Percentiles rank a stretch among this genome's conserved stretches.
Evolutionary conservation across 1,284 basidiomycete genomes (phyloP).

Genomic region (Fereydounia khargensis): DNA sequence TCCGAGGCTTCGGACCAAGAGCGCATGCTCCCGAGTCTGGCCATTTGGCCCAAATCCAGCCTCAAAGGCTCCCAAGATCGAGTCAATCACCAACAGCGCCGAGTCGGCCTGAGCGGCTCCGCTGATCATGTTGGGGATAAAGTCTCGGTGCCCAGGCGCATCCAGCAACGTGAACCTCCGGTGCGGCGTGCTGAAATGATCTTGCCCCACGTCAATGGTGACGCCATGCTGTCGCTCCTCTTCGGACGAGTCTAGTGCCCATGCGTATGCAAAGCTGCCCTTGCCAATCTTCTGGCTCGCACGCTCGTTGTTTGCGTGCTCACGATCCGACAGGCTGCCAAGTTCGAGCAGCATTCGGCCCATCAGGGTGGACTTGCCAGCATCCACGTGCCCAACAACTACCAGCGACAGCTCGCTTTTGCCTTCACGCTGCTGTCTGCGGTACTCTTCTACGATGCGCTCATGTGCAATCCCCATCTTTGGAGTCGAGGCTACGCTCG

Average conservation of each 20-base stretch:
- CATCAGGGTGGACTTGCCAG: conserved; percentile 97
- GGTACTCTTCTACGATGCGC: conserved; percentile 80
- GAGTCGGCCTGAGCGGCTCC: conserved; percentile 96
- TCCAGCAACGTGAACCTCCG: conserved; percentile 87
- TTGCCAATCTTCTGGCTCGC: conserved; percentile 90
- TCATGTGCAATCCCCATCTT: conserved; percentile 74
- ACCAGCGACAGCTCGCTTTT: conserved; percentile 81
- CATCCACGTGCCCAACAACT: conserved; percentile 96
- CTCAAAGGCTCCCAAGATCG: conserved; percentile 87
- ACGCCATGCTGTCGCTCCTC: conserved; percentile 94
- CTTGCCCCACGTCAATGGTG: conserved; percentile 93
- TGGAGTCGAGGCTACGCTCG: conserved; percentile 59
- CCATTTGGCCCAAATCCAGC: conserved; percentile 90
- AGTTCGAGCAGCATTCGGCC: conserved; percentile 88
- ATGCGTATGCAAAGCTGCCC: conserved; percentile 93
- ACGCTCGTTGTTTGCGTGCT: conserved; percentile 78
- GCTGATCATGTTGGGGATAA: conserved; percentile 98
- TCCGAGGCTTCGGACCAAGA: conserved; percentile 89
- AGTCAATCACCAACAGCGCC: conserved; percentile 90
- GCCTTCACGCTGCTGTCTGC: conserved; percentile 63
- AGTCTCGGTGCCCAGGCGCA: conserved; percentile 94
- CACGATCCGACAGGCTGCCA: conserved; percentile 81
- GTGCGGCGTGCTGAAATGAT: conserved; percentile 74
- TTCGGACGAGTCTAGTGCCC: conserved; percentile 87
- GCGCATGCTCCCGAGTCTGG: conserved; percentile 92